Evolutionary conservation across 495 filamentous ascomycete species (phyloP), one percentile per base, ranked within the genome.

Genomic region (Podospora anserina): DNA sequence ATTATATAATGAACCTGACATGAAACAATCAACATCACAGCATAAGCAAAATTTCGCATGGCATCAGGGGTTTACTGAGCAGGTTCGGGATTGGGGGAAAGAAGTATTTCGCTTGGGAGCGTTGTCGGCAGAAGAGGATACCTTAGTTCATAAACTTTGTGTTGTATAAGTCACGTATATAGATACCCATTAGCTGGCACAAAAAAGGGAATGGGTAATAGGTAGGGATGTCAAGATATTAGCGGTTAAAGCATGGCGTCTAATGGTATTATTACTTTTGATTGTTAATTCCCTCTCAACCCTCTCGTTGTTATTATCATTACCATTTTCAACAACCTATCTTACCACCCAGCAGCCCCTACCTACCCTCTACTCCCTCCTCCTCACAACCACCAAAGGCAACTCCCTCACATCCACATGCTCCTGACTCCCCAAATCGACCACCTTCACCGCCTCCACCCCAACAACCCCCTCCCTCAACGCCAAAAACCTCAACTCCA

Each of bases 381-480:
- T 68, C 34, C 61, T 53, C 7, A 87, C 88, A 60, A 93, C 72
- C 68, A 95, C 88, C 70, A 88, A 87, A 5, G 93, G 93, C 54
- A 97, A 76, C 72, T 96, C 90, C 69, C 87, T 82, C 64, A 97
- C 88, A 81, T 96, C 92, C 18, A 92, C 88, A 75, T 88, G 88
- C 79, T 96, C 92, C 70, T 92, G 90, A 58, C 87, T 91, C 44
- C 84, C 88, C 69, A 95, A 80, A 80, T 99, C 95, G 26, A 94
- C 84, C 11, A 97, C 87, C 65, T 92, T 83, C 13, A 99, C 86
- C 13, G 89, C 88, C 73, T 97, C 94, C 2, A 98, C 75, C 3
- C 86, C 83, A 9, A 97, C 83, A 19, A 94, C 82, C 0, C 95
- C 95, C 26, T 86, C 85, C 20, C 84, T 85, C 57, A 97, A 80